A percentile compares a stretch with the other conserved stretches of the same genome.
Conservation (phyloP, 139 green algal species). For the Desmodesmus armatus region DNA sequence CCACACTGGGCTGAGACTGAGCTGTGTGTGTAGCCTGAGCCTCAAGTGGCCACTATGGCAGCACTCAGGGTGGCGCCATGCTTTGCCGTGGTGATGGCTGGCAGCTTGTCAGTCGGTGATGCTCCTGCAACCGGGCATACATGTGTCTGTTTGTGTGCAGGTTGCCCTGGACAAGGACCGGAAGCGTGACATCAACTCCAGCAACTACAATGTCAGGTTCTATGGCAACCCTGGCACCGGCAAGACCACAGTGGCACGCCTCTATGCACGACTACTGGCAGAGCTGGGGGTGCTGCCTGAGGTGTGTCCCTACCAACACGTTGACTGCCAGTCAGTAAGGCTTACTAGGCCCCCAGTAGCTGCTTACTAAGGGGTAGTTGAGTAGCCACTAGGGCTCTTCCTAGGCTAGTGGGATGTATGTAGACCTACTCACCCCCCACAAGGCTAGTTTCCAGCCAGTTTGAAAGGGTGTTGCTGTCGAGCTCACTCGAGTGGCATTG, state of each 20-base stretch:
- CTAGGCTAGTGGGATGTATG: no score
- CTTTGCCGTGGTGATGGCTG: background rate
- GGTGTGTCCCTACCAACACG: background rate
- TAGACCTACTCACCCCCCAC: no score
- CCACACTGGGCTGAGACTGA: no score
- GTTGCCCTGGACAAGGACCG: slow-evolving; percentile 61
- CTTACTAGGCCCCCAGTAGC: no score
- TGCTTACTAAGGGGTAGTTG: no score
- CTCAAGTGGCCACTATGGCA: background rate
- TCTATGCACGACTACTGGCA: slow-evolving; percentile 60
- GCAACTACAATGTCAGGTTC: slow-evolving; percentile 58
- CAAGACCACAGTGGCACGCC: slow-evolving; percentile 64
- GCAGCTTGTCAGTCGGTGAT: slow-evolving; percentile 80
- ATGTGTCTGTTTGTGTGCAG: slow-evolving; percentile 28
- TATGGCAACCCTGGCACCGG: slow-evolving; percentile 67
- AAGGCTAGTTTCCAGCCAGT: no score
- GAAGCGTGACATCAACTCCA: slow-evolving; percentile 3
- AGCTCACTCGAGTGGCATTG: no score
- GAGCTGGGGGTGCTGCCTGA: slow-evolving; percentile 53
- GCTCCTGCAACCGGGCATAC: background rate
- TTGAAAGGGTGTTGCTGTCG: no score
- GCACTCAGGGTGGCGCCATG: background rate
- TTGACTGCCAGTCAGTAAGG: background rate
- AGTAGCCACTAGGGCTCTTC: no score
- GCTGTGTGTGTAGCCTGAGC: background rate